A percentile compares a stretch with the other conserved stretches of the same genome.
These are phyloP conservation scores for Aureobasidium sp. DNA, from an alignment of 2,329 filamentous ascomycete genomes.

Conservation along the genomic window DNA sequence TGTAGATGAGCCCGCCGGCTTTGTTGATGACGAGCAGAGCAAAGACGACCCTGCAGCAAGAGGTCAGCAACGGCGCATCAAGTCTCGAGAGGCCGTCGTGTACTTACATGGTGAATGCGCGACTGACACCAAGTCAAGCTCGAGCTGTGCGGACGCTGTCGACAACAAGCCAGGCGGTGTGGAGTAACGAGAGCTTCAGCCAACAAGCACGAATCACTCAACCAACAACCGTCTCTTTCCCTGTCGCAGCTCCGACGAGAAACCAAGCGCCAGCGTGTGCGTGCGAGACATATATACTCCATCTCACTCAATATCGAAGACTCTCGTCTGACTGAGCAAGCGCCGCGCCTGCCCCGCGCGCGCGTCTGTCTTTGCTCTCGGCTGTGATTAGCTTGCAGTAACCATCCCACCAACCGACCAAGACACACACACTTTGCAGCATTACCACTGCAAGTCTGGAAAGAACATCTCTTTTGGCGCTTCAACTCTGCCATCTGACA, in stretches of 20 bases:
- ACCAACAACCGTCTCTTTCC: neutral
- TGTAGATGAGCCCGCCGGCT: constrained; percentile 92
- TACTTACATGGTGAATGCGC: constrained; percentile 5
- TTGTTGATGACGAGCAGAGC: constrained; percentile 98
- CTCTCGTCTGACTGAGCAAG: neutral
- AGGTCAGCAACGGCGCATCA: neutral
- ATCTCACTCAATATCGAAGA: neutral
- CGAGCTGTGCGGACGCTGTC: neutral
- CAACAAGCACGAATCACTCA: neutral
- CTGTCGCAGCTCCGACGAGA: neutral
- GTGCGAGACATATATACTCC: neutral
- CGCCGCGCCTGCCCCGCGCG: neutral
- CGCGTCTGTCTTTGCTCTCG: neutral
- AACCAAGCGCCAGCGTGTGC: neutral
- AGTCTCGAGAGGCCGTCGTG: too few relatives aligned
- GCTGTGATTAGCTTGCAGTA: neutral
- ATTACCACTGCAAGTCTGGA: neutral
- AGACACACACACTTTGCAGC: neutral
- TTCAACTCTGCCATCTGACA: constrained; percentile 12
- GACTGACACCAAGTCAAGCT: neutral
- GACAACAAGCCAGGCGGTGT: neutral
- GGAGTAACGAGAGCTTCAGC: neutral
- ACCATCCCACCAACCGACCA: neutral
- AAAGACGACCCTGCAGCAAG: constrained; percentile 70
- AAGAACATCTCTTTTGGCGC: neutral